phyloP scores from a whole-genome alignment of 345 rosid species.

The Lenwebbia sp. region DNA sequence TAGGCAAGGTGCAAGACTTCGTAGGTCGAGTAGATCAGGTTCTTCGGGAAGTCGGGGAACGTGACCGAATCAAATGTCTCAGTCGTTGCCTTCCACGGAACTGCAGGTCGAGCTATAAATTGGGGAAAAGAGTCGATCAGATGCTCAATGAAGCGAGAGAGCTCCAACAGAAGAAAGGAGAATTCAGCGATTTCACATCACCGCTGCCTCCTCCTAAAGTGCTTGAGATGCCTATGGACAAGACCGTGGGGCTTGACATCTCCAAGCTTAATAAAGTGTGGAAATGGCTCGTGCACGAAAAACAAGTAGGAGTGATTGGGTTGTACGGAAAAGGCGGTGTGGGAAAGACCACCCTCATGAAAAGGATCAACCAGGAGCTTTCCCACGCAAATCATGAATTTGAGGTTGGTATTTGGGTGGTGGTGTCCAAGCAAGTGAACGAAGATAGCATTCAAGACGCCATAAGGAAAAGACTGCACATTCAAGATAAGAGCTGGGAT shows the following conservation, averaged over 20 bases:
- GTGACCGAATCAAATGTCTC: not conserved
- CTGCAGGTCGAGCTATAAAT: not conserved
- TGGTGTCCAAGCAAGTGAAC: not conserved
- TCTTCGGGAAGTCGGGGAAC: not conserved
- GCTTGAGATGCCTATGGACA: not conserved
- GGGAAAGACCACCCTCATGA: conserved; percentile 12
- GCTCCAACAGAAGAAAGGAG: not conserved
- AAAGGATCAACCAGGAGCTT: not conserved
- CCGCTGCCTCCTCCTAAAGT: not conserved
- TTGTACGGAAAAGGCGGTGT: conserved; percentile 5
- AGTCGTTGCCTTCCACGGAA: not conserved
- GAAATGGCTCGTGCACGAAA: not conserved
- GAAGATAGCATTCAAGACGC: not conserved
- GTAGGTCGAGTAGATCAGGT: rapidly evolving
- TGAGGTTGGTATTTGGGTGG: not conserved
- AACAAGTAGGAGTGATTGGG: not conserved
- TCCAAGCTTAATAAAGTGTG: not conserved
- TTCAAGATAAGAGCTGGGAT: not conserved
- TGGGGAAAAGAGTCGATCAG: not conserved
- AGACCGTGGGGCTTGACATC: not conserved
- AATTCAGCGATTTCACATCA: rapidly evolving
- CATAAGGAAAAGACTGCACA: not conserved
- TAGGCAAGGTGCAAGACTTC: not conserved
- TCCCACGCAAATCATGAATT: not conserved
- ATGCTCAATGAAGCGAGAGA: not conserved